phyloP scores from a whole-genome alignment of 768 basidiomycete species.

The Fistulinella prunicolor region DNA sequence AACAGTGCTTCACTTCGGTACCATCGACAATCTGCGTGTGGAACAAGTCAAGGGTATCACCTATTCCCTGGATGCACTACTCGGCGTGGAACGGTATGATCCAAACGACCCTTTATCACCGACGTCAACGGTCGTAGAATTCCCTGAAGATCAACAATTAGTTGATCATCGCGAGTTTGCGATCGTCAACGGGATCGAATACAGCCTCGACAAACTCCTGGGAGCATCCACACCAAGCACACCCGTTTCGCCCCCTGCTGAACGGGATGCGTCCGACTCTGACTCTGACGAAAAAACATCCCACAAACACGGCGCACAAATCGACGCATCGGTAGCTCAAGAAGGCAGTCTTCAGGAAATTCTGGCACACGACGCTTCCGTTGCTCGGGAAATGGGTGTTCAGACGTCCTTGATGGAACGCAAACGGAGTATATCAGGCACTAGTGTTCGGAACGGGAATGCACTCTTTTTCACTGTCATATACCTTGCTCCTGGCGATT shows the following conservation, averaged over 20 bases:
- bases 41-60: slow-evolving; percentile 98
- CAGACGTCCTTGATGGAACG: slow-evolving; percentile 35
- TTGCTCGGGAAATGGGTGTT: slow-evolving; percentile 71
- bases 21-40: slow-evolving; percentile 71
- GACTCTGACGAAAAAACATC: slow-evolving; percentile 30
- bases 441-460: slow-evolving; percentile 67
- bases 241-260: slow-evolving; percentile 38
- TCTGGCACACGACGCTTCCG: slow-evolving; percentile 63
- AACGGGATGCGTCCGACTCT: slow-evolving; percentile 17
- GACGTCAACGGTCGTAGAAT: slow-evolving; percentile 40
- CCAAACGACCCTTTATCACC: slow-evolving; percentile 44
- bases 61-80: slow-evolving; percentile 90
- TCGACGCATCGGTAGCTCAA: slow-evolving; percentile 75
- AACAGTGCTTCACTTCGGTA: slow-evolving; percentile 87
- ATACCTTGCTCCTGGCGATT: slow-evolving; percentile 97
- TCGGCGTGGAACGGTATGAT: slow-evolving; percentile 61
- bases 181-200: slow-evolving; percentile 95
- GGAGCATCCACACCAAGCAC: slow-evolving; percentile 48
- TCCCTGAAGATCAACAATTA: slow-evolving; percentile 47
- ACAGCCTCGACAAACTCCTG: slow-evolving; percentile 87
- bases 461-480: slow-evolving; percentile 91
- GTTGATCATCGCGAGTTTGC: slow-evolving; percentile 92
- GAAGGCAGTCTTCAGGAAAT: slow-evolving; percentile 51
- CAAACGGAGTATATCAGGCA: slow-evolving; percentile 40
- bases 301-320: slow-evolving; percentile 61